Percentiles rank a stretch among this genome's conserved stretches.
Evolutionary conservation across 2,329 filamentous ascomycete species (phyloP).

Genomic region (Fusarium nisikadoi): DNA sequence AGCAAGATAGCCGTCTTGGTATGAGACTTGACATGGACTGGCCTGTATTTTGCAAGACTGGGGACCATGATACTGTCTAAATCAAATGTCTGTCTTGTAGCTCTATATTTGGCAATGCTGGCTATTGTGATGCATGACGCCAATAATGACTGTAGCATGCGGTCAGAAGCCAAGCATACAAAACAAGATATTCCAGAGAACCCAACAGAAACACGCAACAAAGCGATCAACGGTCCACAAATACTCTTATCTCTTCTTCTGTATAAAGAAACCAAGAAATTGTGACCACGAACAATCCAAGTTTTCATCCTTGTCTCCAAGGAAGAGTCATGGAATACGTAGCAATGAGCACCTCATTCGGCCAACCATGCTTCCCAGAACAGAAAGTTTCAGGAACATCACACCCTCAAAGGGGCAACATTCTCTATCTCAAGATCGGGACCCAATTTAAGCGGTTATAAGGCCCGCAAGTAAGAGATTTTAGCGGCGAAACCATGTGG

Average conservation of each 20-base stretch:
- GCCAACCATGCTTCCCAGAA: not conserved
- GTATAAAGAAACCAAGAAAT: not conserved
- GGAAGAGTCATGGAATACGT: slow-evolving; percentile 1
- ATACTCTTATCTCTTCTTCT: not conserved
- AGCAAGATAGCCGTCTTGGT: too few species aligned
- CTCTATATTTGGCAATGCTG: too few species aligned
- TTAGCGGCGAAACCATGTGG: not conserved
- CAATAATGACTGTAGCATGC: not conserved
- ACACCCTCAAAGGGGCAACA: not conserved
- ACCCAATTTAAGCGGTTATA: not conserved
- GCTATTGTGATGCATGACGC: not conserved
- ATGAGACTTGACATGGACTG: not conserved
- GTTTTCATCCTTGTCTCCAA: not conserved
- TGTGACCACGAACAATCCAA: not conserved
- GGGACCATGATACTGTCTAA: fast-evolving
- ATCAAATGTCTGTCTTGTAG: too few species aligned
- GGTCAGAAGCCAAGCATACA: not conserved
- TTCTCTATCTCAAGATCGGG: not conserved
- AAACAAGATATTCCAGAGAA: not conserved
- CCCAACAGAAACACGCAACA: not conserved
- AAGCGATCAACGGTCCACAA: not conserved
- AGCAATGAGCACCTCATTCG: not conserved
- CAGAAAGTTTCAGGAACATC: not conserved
- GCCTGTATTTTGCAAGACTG: fast-evolving
- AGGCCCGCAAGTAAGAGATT: slow-evolving; percentile 8